These are phyloP conservation scores for Leccinum griseonigrum DNA, from an alignment of 1,284 basidiomycete genomes.

Conservation along the genomic window DNA sequence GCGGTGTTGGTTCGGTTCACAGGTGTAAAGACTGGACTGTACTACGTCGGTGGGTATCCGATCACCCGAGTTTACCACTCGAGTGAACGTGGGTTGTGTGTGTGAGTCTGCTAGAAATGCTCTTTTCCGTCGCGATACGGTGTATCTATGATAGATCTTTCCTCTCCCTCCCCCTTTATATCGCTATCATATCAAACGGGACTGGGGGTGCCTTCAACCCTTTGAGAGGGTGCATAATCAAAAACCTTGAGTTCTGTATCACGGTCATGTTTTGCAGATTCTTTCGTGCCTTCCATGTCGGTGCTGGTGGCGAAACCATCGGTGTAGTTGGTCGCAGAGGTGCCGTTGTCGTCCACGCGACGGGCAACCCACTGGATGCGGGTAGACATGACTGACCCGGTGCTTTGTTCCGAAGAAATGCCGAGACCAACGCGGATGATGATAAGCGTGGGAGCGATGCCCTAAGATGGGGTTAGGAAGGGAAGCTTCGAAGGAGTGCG, in stretches of 20 bases:
- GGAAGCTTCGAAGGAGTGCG: not conserved
- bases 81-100: constrained; percentile 8
- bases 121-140: not conserved
- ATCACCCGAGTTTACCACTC: constrained; percentile 28
- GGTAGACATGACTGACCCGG: constrained; percentile 20
- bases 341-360: constrained; percentile 6
- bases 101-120: not conserved
- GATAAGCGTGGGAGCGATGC: constrained; percentile 27
- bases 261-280: constrained; percentile 2
- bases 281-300: constrained; percentile 23
- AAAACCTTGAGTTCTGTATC: constrained; percentile 11
- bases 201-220: not conserved
- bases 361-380: constrained; percentile 23
- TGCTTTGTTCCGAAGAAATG: constrained; percentile 27
- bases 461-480: not conserved
- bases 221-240: not conserved
- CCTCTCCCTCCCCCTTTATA: not conserved
- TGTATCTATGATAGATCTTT: not conserved
- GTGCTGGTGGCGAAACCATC: constrained; percentile 13
- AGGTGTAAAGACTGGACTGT: constrained; percentile 39
- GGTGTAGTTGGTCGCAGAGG: constrained; percentile 21
- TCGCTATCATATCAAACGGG: constrained; percentile 1
- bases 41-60: constrained; percentile 32
- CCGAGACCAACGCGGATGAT: constrained; percentile 33
- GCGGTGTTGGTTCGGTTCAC: constrained; percentile 34